Evolutionary conservation across 306 rosid genomes (phyloP), one percentile per base, ranked within the genome.

Genomic region (Rosa multiflora): DNA sequence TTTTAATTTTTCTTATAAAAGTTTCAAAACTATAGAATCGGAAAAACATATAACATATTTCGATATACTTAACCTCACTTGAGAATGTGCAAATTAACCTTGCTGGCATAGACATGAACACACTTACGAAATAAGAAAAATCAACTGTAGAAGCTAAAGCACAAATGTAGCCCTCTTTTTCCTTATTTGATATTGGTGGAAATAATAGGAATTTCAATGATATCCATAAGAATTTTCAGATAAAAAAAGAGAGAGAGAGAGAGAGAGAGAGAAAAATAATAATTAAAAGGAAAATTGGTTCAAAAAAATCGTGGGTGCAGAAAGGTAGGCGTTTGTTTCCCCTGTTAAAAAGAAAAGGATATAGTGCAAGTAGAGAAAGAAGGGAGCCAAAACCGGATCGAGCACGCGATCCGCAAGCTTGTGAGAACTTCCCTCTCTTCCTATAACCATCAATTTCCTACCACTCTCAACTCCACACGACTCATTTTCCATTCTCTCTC

Each of bases 351-450:
- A 42, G 68, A 58, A 39, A 52, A 73, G n/a, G 77, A 73, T 10
- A 73, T 11, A 20, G 66, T 4, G 64, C 1, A 61, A 62, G 67
- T 4, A 26, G 67, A 62, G 26, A 14, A n/a, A 8, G 20, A 4
- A 37, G 46, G 9, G 77, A 73, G 67, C 51, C 37, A 39, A 73
- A 75, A 40, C 40, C 70, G 78, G 78, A 75, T 75, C 70, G 44
- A 42, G 69, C 78, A 75, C 70, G 56, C 70, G 70, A 75, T 26
- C 43, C 78, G 18, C 43, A 26, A 39, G 5, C 43, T 12, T 21
- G 52, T n/a, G 21, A 37, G 20, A 44, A 35, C 37, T 68, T 81
- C 14, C 46, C 69, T 71, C 18, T 21, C 32, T 23, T 40, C 12
- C 37, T 2, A 32, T 32, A 64, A 14, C 40, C 67, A 66, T 63